Conservation (phyloP, 2,329 filamentous ascomycete species). For the Chrysoporthe cubensis region DNA sequence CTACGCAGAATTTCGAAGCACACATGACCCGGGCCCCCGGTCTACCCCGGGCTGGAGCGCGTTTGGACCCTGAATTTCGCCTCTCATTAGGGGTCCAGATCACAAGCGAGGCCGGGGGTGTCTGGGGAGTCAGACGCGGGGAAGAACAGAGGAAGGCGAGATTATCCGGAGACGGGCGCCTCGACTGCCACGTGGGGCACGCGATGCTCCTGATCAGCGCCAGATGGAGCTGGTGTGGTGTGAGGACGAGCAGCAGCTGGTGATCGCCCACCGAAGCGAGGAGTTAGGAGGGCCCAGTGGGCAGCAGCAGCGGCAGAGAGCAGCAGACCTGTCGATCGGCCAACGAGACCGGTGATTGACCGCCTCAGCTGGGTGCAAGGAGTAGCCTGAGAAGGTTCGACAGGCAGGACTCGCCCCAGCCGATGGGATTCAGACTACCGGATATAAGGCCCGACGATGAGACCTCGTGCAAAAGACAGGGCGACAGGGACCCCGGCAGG, state of each 20-base stretch:
- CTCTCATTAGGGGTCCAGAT: constrained; percentile 19
- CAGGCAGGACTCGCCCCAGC: background rate
- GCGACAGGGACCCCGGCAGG: constrained; percentile 1
- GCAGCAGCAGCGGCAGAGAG: too few species aligned
- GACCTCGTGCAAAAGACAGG: background rate
- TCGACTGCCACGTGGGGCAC: background rate
- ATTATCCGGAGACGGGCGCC: background rate
- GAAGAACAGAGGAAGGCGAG: background rate
- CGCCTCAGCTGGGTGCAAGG: background rate
- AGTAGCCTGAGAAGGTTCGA: background rate
- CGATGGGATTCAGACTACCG: constrained; percentile 1
- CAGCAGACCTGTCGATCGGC: background rate
- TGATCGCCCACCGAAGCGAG: background rate
- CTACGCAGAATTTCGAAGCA: background rate
- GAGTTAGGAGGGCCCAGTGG: too few species aligned
- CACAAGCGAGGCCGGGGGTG: constrained; percentile 18
- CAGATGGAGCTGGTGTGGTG: background rate
- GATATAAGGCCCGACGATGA: background rate
- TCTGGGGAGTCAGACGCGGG: constrained; percentile 15
- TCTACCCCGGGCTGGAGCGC: constrained; percentile 20
- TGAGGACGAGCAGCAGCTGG: background rate
- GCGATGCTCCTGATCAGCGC: background rate
- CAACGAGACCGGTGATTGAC: background rate
- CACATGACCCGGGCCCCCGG: constrained; percentile 22
- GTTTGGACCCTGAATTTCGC: constrained; percentile 15